Evolutionary conservation across 306 rosid genomes (phyloP).

Genomic region (Cotoneaster glaucophyllus): DNA sequence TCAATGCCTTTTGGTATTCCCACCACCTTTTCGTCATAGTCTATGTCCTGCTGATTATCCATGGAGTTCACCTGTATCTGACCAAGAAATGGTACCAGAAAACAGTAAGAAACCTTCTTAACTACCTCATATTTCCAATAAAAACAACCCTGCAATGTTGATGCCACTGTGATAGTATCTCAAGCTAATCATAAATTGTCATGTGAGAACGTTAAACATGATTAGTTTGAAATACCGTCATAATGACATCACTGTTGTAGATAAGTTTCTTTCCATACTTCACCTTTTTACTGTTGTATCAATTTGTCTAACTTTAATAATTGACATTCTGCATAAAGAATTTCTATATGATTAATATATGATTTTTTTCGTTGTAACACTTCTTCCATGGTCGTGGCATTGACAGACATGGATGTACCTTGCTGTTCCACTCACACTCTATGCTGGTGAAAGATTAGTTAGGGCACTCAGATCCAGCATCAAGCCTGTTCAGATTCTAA

Average conservation of each 20-base stretch:
- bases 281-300: no score
- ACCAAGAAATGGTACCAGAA: slow-evolving; percentile 51
- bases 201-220: no score
- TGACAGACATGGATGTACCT: slow-evolving; percentile 15
- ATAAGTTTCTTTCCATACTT: no score
- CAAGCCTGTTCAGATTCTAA: slow-evolving; percentile 8
- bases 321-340: no score
- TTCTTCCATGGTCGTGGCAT: neutral
- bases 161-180: no score
- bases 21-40: slow-evolving; percentile 65
- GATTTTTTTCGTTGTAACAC: no score
- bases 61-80: slow-evolving; percentile 51
- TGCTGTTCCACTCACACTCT: slow-evolving; percentile 8
- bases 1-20: slow-evolving; percentile 72
- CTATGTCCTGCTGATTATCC: slow-evolving; percentile 45
- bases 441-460: slow-evolving; percentile 10
- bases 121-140: neutral
- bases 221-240: no score
- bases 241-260: no score
- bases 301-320: no score
- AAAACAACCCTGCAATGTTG: no score
- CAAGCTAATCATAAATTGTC: no score
- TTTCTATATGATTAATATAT: no score
- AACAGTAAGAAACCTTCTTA: slow-evolving; percentile 40
- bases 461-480: slow-evolving; percentile 2